A percentile compares a stretch with the other conserved stretches of the same genome.
Conservation (phyloP, 257 asterid genomes). For the Gentiana dahurica region DNA sequence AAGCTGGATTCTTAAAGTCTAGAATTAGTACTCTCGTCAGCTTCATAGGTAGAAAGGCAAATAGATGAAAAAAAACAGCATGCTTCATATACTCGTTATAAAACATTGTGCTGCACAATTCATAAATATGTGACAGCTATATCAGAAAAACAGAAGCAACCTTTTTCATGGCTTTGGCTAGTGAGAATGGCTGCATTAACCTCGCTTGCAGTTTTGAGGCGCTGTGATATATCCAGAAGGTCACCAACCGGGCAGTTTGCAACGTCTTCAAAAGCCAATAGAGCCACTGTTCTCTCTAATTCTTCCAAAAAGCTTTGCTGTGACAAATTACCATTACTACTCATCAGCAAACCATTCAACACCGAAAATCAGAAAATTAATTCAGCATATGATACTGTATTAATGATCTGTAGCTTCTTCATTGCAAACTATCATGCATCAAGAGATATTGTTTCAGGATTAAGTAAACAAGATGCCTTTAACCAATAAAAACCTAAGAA, state of each 20-base stretch:
- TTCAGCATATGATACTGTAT: not conserved
- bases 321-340: slow-evolving; percentile 3
- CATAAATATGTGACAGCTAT: not conserved
- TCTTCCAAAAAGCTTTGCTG: slow-evolving; percentile 72
- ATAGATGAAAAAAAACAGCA: not conserved
- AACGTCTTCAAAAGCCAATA: slow-evolving; percentile 75
- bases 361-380: not conserved
- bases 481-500: not conserved
- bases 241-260: slow-evolving; percentile 61
- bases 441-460: not conserved
- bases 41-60: not conserved
- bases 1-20: not conserved
- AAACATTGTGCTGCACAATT: not conserved
- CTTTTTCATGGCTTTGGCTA: slow-evolving; percentile 89
- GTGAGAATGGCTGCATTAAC: slow-evolving; percentile 81
- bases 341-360: not conserved
- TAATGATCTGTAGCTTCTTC: not conserved
- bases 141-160: slow-evolving; percentile 21
- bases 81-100: slow-evolving; percentile 2
- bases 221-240: slow-evolving; percentile 68
- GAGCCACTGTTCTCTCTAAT: slow-evolving; percentile 68
- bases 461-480: not conserved
- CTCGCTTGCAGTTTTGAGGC: slow-evolving; percentile 78
- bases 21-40: not conserved
- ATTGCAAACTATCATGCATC: not conserved